Evolutionary conservation across 139 green algal species (phyloP).

Genomic region (Chlamydomonas sp.): DNA sequence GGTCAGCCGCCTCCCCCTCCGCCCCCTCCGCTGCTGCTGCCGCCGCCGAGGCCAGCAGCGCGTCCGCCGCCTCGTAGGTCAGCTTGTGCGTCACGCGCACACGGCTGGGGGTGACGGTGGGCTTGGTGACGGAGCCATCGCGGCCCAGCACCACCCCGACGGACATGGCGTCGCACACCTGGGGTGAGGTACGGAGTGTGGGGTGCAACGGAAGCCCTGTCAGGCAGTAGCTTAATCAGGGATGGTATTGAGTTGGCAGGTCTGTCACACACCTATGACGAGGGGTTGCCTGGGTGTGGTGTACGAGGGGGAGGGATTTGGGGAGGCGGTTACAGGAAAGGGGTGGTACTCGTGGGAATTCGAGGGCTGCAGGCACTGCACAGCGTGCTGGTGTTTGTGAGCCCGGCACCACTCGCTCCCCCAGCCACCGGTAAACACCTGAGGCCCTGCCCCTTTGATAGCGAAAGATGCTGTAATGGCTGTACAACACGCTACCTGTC

Average conservation of each 20-base stretch:
- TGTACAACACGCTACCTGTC: background rate
- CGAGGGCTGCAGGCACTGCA: too few species aligned
- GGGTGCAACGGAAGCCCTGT: too few species aligned
- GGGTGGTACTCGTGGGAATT: too few species aligned
- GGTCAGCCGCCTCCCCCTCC: background rate
- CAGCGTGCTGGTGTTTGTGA: too few species aligned
- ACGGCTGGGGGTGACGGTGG: slow-evolving; percentile 45
- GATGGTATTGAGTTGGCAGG: too few species aligned
- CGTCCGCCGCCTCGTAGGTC: slow-evolving; percentile 83
- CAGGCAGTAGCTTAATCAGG: too few species aligned
- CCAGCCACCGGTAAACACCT: too few species aligned
- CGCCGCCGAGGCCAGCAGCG: slow-evolving; percentile 51
- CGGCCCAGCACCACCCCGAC: slow-evolving; percentile 60
- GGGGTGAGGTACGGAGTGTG: background rate
- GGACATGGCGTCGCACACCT: slow-evolving; percentile 65
- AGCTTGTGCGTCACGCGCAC: slow-evolving; percentile 70
- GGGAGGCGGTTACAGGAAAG: background rate
- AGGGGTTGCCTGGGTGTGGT: too few species aligned
- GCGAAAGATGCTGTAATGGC: too few species aligned
- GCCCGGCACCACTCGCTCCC: too few species aligned
- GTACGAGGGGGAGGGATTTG: background rate
- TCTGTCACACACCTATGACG: too few species aligned
- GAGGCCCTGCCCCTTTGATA: too few species aligned
- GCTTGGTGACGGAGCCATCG: slow-evolving; percentile 67
- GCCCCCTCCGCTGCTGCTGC: background rate